Evolutionary conservation across 108 stramenopile genomes (phyloP).

Genomic region (Pseudonitzschia pungens): DNA sequence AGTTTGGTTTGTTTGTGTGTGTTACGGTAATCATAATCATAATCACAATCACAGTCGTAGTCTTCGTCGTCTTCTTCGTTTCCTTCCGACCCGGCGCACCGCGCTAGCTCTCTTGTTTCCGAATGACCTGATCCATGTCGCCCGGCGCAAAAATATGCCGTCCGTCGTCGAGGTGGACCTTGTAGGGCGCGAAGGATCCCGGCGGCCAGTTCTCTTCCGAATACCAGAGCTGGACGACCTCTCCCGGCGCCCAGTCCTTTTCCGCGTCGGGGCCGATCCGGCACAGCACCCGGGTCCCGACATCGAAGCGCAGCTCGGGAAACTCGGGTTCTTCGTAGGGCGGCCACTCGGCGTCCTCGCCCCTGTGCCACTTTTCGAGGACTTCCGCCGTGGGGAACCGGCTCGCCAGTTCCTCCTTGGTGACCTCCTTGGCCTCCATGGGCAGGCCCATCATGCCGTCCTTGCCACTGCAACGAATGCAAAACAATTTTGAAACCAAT

Average conservation of each 20-base stretch:
- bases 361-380: slow-evolving; percentile 66
- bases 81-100: no score
- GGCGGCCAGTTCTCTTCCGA: slow-evolving; percentile 83
- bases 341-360: slow-evolving; percentile 87
- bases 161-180: slow-evolving; percentile 88
- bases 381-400: slow-evolving; percentile 69
- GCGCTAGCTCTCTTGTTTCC: background rate
- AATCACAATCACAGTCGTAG: no score
- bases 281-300: slow-evolving; percentile 79
- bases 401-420: slow-evolving; percentile 58
- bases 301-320: slow-evolving; percentile 69
- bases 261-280: slow-evolving; percentile 84
- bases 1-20: no score
- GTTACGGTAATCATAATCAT: no score
- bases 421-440: slow-evolving; percentile 72
- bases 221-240: slow-evolving; percentile 79
- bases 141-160: slow-evolving; percentile 89
- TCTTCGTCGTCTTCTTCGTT: background rate
- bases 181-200: slow-evolving; percentile 89
- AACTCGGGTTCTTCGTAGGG: slow-evolving; percentile 57
- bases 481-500: background rate
- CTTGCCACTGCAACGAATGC: slow-evolving; percentile 52
- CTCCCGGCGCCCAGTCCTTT: slow-evolving; percentile 86
- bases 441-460: slow-evolving; percentile 79
- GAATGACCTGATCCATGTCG: slow-evolving; percentile 83